A percentile compares a stretch with the other conserved stretches of the same genome.
Evolutionary conservation across 1,139 yeast species (phyloP).

Genomic region (Pichia sp.): DNA sequence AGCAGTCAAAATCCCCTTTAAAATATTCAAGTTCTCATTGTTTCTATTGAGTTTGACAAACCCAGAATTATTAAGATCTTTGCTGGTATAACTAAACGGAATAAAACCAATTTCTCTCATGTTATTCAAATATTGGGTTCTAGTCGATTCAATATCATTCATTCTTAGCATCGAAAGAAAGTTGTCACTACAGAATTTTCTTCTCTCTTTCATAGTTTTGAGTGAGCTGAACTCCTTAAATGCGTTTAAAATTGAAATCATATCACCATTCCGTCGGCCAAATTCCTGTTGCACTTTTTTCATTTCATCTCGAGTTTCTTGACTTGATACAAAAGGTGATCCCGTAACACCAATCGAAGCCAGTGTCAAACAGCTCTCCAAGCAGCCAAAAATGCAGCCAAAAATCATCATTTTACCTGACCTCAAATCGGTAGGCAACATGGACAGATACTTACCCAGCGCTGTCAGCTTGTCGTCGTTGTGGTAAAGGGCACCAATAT

Average conservation of each 20-base stretch:
- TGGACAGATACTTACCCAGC: slow-evolving; percentile 73
- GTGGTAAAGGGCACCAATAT: slow-evolving; percentile 60
- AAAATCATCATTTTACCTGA: slow-evolving; percentile 76
- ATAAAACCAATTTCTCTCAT: slow-evolving; percentile 73
- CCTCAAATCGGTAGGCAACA: slow-evolving; percentile 78
- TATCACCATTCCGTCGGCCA: slow-evolving; percentile 54
- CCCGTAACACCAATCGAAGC: slow-evolving; percentile 73
- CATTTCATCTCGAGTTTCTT: slow-evolving; percentile 57
- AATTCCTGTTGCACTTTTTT: slow-evolving; percentile 40
- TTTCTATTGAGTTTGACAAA: slow-evolving; percentile 35
- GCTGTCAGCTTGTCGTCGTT: slow-evolving; percentile 51
- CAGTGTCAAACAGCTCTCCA: slow-evolving; percentile 65
- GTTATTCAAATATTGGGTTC: slow-evolving; percentile 57
- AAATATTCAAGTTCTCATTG: slow-evolving; percentile 37
- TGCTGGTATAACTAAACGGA: slow-evolving; percentile 36
- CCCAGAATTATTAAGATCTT: slow-evolving; percentile 12
- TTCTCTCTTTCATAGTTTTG: slow-evolving; percentile 23
- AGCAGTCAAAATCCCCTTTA: slow-evolving; percentile 68
- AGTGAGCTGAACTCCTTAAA: slow-evolving; percentile 43
- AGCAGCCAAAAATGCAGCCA: slow-evolving; percentile 76
- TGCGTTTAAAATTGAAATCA: slow-evolving; percentile 54
- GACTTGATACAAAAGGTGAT: slow-evolving; percentile 56
- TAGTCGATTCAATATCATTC: slow-evolving; percentile 63
- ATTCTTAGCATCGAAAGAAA: slow-evolving; percentile 55
- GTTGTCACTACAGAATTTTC: slow-evolving; percentile 53